phyloP scores from a whole-genome alignment of 495 filamentous ascomycete genomes.

The Amorphotheca resinae region DNA sequence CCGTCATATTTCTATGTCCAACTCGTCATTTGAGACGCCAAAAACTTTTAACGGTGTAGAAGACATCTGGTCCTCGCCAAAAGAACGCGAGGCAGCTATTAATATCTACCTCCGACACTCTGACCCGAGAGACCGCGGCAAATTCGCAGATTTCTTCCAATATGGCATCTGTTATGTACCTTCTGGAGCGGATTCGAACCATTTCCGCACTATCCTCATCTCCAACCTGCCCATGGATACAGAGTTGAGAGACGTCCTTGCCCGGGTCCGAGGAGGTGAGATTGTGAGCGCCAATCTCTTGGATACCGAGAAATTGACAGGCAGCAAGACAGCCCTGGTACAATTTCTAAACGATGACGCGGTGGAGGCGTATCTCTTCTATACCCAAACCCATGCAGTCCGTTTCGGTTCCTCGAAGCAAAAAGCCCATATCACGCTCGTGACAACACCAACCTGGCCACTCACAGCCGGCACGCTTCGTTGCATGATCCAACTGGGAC shows the following conservation, averaged over 20 bases:
- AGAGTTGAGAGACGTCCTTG: conserved; percentile 11
- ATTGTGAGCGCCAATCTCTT: conserved; percentile 7
- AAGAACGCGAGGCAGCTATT: background rate
- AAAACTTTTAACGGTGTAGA: too few species aligned
- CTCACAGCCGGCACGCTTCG: background rate
- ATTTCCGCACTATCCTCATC: conserved; percentile 10
- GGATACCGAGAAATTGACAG: conserved; percentile 2
- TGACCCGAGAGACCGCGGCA: background rate
- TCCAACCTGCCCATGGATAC: conserved; percentile 5
- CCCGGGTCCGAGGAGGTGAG: conserved; percentile 10
- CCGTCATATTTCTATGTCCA: too few species aligned
- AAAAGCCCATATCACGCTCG: conserved; percentile 4
- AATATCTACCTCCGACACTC: background rate
- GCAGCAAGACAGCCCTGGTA: conserved; percentile 3
- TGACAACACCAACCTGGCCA: conserved; percentile 14
- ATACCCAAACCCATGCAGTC: background rate
- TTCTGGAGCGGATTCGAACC: conserved; percentile 3
- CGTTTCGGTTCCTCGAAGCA: background rate
- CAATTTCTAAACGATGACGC: conserved; percentile 5
- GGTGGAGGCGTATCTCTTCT: conserved; percentile 7
- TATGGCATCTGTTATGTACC: conserved; percentile 12
- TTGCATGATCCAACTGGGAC: background rate
- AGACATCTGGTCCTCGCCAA: background rate
- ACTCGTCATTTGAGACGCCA: too few species aligned
- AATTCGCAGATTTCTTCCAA: conserved; percentile 11